Conservation (phyloP, 176 grass and related monocot genomes). For the Cocos nucifera region DNA sequence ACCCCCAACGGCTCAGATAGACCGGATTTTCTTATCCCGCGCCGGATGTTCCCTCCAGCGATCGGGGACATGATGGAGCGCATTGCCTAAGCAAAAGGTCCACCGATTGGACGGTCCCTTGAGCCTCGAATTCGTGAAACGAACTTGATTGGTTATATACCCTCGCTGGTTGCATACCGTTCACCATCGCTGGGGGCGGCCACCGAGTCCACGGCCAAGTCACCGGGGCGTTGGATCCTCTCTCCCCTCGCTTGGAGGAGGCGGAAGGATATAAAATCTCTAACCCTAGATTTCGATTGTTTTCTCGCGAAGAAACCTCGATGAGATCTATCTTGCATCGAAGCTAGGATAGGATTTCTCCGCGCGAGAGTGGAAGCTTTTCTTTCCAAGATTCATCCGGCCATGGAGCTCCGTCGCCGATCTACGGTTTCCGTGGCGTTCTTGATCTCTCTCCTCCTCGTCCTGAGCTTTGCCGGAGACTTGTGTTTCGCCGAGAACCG, state of each 20-base stretch:
- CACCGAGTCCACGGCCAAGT: slow-evolving; percentile 10
- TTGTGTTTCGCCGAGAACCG: slow-evolving; percentile 29
- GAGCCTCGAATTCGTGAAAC: too few relatives aligned
- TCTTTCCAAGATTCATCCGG: neutral
- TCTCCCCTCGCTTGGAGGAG: too few relatives aligned
- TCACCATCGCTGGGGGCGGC: neutral
- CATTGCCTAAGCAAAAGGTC: too few relatives aligned
- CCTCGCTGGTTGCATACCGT: neutral
- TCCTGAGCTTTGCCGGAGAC: slow-evolving; percentile 11
- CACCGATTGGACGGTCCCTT: too few relatives aligned
- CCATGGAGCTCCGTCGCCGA: slow-evolving; percentile 23
- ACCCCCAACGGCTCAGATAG: too few relatives aligned
- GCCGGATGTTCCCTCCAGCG: too few relatives aligned
- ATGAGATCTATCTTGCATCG: slow-evolving; percentile 1
- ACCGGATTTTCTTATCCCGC: too few relatives aligned
- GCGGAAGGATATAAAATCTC: neutral
- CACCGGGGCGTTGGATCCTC: neutral
- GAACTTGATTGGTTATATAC: too few relatives aligned
- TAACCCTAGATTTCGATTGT: neutral
- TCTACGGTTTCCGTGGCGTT: slow-evolving; percentile 15
- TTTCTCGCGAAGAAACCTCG: too few relatives aligned
- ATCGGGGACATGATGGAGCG: too few relatives aligned
- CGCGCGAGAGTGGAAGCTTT: too few relatives aligned
- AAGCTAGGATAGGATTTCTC: neutral
- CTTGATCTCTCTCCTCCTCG: slow-evolving; percentile 9